Conservation (phyloP, 331 rosid species). For the Quercus tomentella region DNA sequence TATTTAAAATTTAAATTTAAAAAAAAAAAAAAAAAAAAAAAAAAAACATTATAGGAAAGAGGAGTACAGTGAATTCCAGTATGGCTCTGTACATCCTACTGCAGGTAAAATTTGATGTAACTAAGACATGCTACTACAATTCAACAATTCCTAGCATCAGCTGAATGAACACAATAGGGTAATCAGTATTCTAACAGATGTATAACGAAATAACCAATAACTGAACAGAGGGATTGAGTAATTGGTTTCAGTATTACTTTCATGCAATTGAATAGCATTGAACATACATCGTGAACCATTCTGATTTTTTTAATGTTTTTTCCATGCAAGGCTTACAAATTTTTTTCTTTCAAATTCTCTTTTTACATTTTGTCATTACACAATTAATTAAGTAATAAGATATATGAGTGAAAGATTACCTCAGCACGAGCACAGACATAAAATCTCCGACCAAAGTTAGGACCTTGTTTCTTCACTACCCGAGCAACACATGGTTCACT, state of each 20-base stretch:
- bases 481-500: conserved; percentile 78
- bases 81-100: neutral
- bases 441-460: conserved; percentile 82
- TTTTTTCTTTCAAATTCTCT: neutral
- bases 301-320: neutral
- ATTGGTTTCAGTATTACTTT: neutral
- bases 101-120: neutral
- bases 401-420: conserved; percentile 36
- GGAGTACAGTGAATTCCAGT: neutral
- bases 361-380: neutral
- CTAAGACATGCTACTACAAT: neutral
- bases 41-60: neutral
- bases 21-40: too few relatives aligned
- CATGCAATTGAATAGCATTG: neutral
- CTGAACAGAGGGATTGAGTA: neutral
- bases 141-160: neutral
- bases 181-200: neutral
- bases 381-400: neutral
- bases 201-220: neutral
- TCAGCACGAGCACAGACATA: conserved; percentile 83
- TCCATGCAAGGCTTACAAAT: neutral
- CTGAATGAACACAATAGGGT: neutral
- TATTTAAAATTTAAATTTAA: neutral
- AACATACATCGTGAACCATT: neutral
- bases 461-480: conserved; percentile 86